These are phyloP conservation scores for Athelia psychrophila DNA, from an alignment of 1,284 basidiomycete species.

Conservation along the genomic window DNA sequence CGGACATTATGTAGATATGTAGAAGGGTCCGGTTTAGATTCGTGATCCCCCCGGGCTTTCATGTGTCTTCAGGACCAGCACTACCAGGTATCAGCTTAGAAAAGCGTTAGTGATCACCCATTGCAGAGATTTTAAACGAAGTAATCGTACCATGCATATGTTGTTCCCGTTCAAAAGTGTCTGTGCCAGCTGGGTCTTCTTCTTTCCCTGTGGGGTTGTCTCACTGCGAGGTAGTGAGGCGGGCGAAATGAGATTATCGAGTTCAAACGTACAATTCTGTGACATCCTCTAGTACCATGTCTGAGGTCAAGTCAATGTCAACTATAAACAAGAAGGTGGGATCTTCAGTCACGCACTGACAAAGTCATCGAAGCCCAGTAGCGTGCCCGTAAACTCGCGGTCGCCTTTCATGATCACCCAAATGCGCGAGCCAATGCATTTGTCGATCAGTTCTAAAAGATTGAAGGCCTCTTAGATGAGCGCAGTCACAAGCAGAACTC, in stretches of 20 bases:
- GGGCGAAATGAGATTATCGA: background rate
- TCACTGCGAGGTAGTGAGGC: conserved; percentile 56
- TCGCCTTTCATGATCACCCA: conserved; percentile 98
- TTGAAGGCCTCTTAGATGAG: background rate
- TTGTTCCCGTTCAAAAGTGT: conserved; percentile 97
- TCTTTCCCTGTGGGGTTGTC: conserved; percentile 78
- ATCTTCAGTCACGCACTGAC: conserved; percentile 79
- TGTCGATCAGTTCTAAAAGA: conserved; percentile 82
- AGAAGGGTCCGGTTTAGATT: too few species aligned
- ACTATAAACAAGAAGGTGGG: conserved; percentile 1
- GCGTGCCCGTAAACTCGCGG: conserved; percentile 93
- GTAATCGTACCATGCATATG: conserved; percentile 85
- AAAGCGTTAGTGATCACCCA: conserved; percentile 9
- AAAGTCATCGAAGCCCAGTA: conserved; percentile 98
- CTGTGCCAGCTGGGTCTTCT: conserved; percentile 83
- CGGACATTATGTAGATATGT: too few species aligned
- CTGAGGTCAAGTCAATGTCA: conserved; percentile 38
- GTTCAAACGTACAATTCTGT: conserved; percentile 80
- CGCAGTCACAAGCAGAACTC: background rate
- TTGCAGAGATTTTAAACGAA: background rate
- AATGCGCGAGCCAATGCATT: conserved; percentile 91
- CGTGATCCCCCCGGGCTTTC: background rate
- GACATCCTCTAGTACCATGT: conserved; percentile 98
- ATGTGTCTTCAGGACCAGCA: conserved; percentile 58
- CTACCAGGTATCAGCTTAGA: conserved; percentile 78